Percentiles rank a stretch among this genome's conserved stretches.
These are phyloP conservation scores for Oemleria cerasiformis DNA, from an alignment of 306 rosid species.

Conservation along the genomic window DNA sequence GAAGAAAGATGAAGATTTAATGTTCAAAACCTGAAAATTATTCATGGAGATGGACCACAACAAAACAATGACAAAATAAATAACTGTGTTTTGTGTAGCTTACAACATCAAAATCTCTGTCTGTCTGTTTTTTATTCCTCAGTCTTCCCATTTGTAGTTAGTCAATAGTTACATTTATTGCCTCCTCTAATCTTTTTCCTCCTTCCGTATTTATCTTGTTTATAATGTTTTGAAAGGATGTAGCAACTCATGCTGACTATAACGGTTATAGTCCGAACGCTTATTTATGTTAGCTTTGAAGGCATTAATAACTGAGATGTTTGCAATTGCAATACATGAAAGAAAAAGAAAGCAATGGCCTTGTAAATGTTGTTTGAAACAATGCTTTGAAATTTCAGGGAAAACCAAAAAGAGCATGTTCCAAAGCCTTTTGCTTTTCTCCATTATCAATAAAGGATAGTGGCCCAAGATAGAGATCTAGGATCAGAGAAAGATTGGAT, in stretches of 20 bases:
- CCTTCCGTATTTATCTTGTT: slow-evolving; percentile 34
- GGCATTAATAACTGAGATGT: neutral
- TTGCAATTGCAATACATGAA: neutral
- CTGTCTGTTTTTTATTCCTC: neutral
- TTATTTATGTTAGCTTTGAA: no score
- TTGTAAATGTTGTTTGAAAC: neutral
- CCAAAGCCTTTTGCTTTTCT: neutral
- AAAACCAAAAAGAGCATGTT: neutral
- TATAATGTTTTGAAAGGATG: slow-evolving; percentile 26
- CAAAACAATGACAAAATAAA: neutral
- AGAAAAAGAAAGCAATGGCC: neutral
- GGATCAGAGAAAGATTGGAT: neutral
- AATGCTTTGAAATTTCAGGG: neutral
- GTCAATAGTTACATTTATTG: slow-evolving; percentile 25
- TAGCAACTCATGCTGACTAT: slow-evolving; percentile 7
- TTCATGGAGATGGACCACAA: slow-evolving; percentile 9
- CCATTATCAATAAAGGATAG: slow-evolving; percentile 13
- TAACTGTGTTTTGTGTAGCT: slow-evolving; percentile 31
- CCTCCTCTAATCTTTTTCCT: slow-evolving; percentile 18
- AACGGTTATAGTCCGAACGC: no score
- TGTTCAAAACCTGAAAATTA: slow-evolving; percentile 50
- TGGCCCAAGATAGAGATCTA: neutral
- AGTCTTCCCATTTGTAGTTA: slow-evolving; percentile 31
- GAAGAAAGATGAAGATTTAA: slow-evolving; percentile 62
- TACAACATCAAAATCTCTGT: slow-evolving; percentile 23